These are phyloP conservation scores for Murraya paniculata DNA, from an alignment of 345 rosid genomes.

Conservation along the genomic window DNA sequence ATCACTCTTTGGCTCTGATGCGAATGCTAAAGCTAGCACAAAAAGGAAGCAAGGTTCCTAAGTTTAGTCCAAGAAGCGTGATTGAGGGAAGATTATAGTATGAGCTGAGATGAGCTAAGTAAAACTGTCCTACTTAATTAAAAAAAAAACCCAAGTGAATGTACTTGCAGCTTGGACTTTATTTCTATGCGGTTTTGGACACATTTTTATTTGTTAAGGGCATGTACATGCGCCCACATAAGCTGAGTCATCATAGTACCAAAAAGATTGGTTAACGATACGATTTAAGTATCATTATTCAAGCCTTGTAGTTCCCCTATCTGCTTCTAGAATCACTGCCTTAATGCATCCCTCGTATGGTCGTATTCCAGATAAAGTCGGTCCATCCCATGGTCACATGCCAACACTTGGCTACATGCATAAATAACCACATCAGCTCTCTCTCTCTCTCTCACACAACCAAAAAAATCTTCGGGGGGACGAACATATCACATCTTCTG, in stretches of 20 bases:
- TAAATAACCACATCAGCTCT: too few relatives aligned
- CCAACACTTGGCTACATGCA: not conserved
- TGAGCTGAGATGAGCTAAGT: too few relatives aligned
- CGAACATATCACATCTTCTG: too few relatives aligned
- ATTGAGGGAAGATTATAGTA: too few relatives aligned
- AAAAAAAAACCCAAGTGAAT: too few relatives aligned
- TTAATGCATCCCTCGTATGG: not conserved
- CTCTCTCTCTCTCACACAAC: too few relatives aligned
- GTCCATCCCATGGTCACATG: not conserved
- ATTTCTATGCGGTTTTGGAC: not conserved
- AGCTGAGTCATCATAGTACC: not conserved
- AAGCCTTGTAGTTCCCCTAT: not conserved
- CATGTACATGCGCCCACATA: not conserved
- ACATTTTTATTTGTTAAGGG: not conserved
- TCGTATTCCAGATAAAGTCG: not conserved
- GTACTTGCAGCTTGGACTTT: not conserved
- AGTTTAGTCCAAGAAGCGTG: not conserved
- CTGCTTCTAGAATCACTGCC: not conserved
- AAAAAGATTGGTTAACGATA: not conserved
- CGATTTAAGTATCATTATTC: not conserved
- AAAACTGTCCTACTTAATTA: too few relatives aligned
- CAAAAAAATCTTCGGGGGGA: too few relatives aligned
- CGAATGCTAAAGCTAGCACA: not conserved
- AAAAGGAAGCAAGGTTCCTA: not conserved
- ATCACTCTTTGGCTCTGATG: not conserved